phyloP scores from a whole-genome alignment of 208 protist genomes.

The Leishmania tropica region DNA sequence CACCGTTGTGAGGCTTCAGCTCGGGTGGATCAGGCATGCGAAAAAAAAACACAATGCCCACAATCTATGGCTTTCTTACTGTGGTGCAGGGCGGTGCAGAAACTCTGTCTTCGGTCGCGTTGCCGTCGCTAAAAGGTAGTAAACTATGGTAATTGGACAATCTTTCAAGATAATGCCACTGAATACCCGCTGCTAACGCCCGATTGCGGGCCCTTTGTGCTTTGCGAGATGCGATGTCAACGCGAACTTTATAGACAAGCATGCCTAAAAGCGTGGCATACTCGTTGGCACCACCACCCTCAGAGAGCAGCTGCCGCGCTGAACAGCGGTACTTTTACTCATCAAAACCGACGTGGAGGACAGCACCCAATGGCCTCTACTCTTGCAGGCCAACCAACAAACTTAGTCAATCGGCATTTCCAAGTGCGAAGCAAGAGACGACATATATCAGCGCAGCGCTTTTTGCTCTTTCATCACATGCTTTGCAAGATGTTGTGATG shows the following conservation, averaged over 20 bases:
- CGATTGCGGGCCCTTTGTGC: not conserved
- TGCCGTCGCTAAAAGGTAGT: not conserved
- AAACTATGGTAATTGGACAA: too few species aligned
- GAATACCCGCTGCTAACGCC: not conserved
- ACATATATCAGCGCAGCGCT: too few species aligned
- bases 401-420: not conserved
- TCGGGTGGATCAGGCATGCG: not conserved
- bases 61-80: not conserved
- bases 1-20: not conserved
- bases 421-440: too few species aligned
- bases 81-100: too few species aligned
- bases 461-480: not conserved
- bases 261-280: not conserved
- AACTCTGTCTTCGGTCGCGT: not conserved
- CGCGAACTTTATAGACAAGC: not conserved
- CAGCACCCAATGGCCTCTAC: not conserved
- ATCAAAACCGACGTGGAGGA: not conserved
- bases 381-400: not conserved
- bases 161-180: not conserved
- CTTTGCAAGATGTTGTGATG: not conserved
- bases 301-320: not conserved
- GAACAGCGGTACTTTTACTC: not conserved
- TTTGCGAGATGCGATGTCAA: not conserved
- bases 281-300: not conserved
- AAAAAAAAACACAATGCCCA: not conserved